phyloP scores from a whole-genome alignment of 768 basidiomycete species.

The Mrakia blollopis region DNA sequence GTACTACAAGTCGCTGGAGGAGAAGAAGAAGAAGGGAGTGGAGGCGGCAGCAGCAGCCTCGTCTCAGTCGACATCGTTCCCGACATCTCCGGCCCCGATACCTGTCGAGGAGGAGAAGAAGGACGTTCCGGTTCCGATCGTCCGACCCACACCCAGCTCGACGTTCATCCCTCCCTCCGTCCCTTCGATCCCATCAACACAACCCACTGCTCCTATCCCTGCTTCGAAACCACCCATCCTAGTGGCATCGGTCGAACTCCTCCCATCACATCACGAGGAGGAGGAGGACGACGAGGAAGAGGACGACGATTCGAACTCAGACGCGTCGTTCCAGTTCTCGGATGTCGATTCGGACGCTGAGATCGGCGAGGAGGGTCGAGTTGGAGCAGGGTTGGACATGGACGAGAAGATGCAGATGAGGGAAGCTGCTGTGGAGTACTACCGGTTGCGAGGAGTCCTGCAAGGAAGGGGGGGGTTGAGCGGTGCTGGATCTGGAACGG shows the following conservation, averaged over 20 bases:
- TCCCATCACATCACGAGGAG: no score
- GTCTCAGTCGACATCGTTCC: not conserved
- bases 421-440: constrained; percentile 30
- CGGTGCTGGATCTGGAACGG: not conserved
- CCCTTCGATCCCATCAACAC: not conserved
- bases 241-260: not conserved
- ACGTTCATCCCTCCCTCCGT: not conserved
- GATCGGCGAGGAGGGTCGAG: not conserved
- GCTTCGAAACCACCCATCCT: not conserved
- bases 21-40: not conserved
- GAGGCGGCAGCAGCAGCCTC: not conserved
- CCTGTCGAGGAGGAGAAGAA: no score
- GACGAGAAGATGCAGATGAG: constrained; percentile 29
- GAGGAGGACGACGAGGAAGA: constrained; percentile 12
- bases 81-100: no score
- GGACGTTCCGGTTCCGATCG: not conserved
- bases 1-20: not conserved
- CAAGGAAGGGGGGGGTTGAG: constrained; percentile 17
- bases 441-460: constrained; percentile 12
- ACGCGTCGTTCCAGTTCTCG: constrained; percentile 29
- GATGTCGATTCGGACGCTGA: constrained; percentile 11
- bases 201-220: not conserved
- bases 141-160: constrained; percentile 7
- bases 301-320: constrained; percentile 16
- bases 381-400: constrained; percentile 15